Conservation (phyloP, 176 grass and related monocot genomes). For the Aegilops bicornis region DNA sequence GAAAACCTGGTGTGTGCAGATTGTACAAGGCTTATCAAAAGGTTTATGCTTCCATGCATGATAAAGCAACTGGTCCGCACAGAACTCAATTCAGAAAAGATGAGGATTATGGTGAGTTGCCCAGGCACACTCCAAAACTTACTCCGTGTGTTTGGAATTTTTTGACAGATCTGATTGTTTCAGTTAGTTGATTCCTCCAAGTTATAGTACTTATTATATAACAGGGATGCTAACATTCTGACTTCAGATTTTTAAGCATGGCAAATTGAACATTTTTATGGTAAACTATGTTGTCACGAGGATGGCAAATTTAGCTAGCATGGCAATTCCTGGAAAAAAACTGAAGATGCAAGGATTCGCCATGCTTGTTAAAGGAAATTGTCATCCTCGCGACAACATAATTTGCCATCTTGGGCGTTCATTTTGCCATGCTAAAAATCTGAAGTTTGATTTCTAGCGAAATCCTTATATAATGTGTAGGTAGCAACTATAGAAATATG, state of each 20-base stretch:
- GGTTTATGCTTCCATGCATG: slow-evolving; percentile 88
- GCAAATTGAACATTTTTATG: too few species aligned
- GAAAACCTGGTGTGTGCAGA: slow-evolving; percentile 42
- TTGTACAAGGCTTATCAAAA: slow-evolving; percentile 92
- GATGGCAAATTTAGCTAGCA: background rate
- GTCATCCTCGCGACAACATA: background rate
- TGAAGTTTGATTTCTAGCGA: background rate
- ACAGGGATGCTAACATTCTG: background rate
- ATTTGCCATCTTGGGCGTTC: too few species aligned
- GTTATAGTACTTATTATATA: background rate
- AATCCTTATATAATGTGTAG: background rate
- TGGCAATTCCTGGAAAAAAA: too few species aligned
- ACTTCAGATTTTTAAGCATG: background rate
- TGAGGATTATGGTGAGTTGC: slow-evolving; percentile 72
- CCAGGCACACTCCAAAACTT: background rate
- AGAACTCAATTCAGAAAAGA: slow-evolving; percentile 93
- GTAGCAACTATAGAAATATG: slow-evolving; percentile 15
- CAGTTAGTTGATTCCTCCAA: background rate
- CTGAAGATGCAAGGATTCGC: too few species aligned
- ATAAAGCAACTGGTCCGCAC: slow-evolving; percentile 80
- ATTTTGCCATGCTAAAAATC: too few species aligned
- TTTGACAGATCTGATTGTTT: background rate
- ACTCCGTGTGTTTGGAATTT: background rate
- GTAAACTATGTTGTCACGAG: too few species aligned
- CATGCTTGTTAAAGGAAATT: background rate